Base-by-base conservation (phyloP, 768 basidiomycete genomes). In the Boletus coccyginus region DNA sequence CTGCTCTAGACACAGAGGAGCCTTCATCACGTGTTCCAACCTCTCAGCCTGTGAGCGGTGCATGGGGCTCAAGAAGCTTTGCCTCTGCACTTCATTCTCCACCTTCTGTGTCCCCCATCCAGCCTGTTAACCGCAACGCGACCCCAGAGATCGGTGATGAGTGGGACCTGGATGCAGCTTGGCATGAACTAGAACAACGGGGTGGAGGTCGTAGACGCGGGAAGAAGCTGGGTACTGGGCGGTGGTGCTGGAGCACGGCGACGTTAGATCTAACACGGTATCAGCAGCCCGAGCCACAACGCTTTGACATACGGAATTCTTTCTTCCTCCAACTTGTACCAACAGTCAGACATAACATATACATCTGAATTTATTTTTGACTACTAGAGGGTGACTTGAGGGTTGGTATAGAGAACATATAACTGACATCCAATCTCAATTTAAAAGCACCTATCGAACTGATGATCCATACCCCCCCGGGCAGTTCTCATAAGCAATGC, bases 41-140 rank as follows among this genome's bases (percentile, higher is more conserved):
- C n/a, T 46, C 52, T 52, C 63, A 58, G 16, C 49, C 60, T 17
- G 51, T 65, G 13, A 57, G 78, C 9, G 89, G 89, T 19, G 89
- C 82, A 29, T 93, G 90, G 92, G 90, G 90, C 24, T 75, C 79
- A 17, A 77, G 88, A 53, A 92, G 89, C 61, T 94, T 94, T 69
- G 92, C 92, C 13, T 86, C 89, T 11, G 87, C 91, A 0, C 72
- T 88, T 54, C 85, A 88, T 66, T 78, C 86, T 21, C 62, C 62
- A 42, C 67, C 67, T 36, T 45, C 62, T 12, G 82, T 86, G 0
- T 68, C 87, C 45, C 82, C 82, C 62, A 74, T 82, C 16, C 58
- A 64, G 33, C 42, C 67, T n/a, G 46, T 55, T 47, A 71, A 68
- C 48, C 70, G 57, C 68, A 61, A 47, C 49, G 63, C 53, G 47